Evolutionary conservation across 306 rosid species (phyloP).

Genomic region (Medicago ruthenica): DNA sequence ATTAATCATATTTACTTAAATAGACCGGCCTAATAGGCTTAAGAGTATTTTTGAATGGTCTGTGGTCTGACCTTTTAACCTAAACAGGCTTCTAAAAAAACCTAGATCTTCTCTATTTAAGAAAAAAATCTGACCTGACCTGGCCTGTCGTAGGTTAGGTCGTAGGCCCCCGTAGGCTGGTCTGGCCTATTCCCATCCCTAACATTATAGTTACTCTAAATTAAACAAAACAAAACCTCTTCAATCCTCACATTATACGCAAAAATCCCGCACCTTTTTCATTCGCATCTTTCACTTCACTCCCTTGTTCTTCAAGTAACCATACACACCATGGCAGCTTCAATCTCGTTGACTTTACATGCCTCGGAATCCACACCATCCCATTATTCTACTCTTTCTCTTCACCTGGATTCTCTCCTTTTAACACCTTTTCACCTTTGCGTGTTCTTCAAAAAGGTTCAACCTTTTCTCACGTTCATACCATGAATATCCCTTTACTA

Average conservation of each 20-base stretch:
- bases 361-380: slow-evolving; percentile 49
- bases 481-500: slow-evolving; percentile 32
- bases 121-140: too few species aligned
- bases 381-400: slow-evolving; percentile 52
- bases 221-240: not conserved
- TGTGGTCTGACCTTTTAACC: too few species aligned
- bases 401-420: slow-evolving; percentile 55
- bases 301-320: slow-evolving; percentile 42
- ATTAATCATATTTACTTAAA: too few species aligned
- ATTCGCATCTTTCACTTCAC: not conserved
- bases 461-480: slow-evolving; percentile 37
- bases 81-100: too few species aligned
- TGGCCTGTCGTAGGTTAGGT: too few species aligned
- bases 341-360: slow-evolving; percentile 57
- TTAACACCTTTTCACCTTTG: slow-evolving; percentile 47
- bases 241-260: slow-evolving; percentile 19
- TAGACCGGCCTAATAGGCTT: too few species aligned
- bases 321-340: slow-evolving; percentile 33
- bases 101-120: too few species aligned
- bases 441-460: slow-evolving; percentile 64
- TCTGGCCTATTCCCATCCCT: too few species aligned
- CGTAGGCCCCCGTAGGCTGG: too few species aligned
- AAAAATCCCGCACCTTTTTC: slow-evolving; percentile 22
- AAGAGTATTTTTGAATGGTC: too few species aligned
- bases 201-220: too few species aligned